Base-by-base conservation (phyloP, 495 filamentous ascomycete species). In the Beverwykella pulmonaria region DNA sequence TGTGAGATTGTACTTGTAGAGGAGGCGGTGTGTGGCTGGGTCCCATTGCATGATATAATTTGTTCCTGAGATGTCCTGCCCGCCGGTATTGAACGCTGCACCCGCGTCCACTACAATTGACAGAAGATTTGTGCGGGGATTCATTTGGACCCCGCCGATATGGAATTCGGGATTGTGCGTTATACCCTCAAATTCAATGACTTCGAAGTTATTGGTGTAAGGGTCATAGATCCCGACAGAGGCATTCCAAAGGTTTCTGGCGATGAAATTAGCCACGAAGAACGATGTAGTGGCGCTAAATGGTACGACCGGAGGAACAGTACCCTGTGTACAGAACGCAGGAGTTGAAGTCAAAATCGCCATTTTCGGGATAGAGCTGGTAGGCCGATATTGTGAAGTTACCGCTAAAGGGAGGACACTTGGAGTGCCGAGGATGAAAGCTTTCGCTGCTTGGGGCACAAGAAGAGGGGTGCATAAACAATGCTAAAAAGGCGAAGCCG, bases 21-120 rank as follows among this genome's bases (percentile, higher is more conserved):
- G 23, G 7, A 29, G 5, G 1, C 26, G 25, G 19, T 25, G 3
- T 2, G 60, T 29, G 14, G n/a, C 17, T 12, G 60, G 60, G 25
- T 63, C 60, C 34, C 32, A 56, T 12, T 39, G 29, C 12, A 63
- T 54, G 14, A 63, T 25, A 12, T 27, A 47, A 32, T 63, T 63
- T 5, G 60, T 63, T 8, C 60, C 60, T 1, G 32, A 46, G 52
- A 63, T 63, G 25, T 63, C 60, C 22, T 63, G 49, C 30, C 60
- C 60, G 23, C 17, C 26, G 1, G 60, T 55, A 27, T 27, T 36
- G 25, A 63, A 63, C 1, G 60, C 50, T 29, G 49, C 34, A 19
- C 49, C 49, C 0, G 49, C 30, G 22, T 63, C 52, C 15, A 48
- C 60, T 14, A 63, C 52, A 30, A 56, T 46, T 19, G 60, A 63